phyloP scores from a whole-genome alignment of 2,329 filamentous ascomycete species.

The Eurotiales sp. region DNA sequence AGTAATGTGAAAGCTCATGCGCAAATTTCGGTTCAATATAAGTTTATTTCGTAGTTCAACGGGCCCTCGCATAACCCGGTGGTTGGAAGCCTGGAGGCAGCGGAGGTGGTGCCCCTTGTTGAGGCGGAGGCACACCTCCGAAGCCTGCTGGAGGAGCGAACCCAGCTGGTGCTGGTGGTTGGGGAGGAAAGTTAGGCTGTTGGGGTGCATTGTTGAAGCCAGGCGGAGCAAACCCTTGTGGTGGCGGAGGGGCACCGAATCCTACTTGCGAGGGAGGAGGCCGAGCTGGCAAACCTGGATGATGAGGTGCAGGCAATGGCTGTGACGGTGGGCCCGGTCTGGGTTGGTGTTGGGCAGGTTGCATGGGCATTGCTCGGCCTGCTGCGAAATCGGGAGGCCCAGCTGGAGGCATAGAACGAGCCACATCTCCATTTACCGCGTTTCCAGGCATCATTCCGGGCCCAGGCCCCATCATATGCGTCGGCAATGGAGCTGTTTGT shows the following conservation, averaged over 20 bases:
- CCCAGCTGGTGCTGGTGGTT: constrained; percentile 47
- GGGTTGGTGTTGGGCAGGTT: constrained; percentile 43
- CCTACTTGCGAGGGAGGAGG: constrained; percentile 67
- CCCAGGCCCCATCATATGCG: constrained; percentile 59
- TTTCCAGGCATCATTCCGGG: constrained; percentile 41
- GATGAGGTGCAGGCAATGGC: constrained; percentile 44
- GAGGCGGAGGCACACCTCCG: constrained; percentile 28
- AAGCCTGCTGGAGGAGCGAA: constrained; percentile 51
- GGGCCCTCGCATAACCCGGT: constrained; percentile 34
- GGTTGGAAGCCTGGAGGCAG: constrained; percentile 43
- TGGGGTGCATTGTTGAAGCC: constrained; percentile 34
- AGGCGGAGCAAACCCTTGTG: constrained; percentile 36
- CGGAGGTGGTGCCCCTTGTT: constrained; percentile 29
- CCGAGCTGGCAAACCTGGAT: constrained; percentile 59
- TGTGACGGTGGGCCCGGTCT: constrained; percentile 52
- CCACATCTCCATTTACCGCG: constrained; percentile 41
- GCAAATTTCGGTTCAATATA: neutral
- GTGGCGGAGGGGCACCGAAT: constrained; percentile 56
- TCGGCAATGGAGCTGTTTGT: constrained; percentile 70
- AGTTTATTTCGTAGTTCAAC: constrained; percentile 24
- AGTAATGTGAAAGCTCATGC: neutral
- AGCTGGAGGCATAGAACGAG: constrained; percentile 30
- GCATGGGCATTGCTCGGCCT: constrained; percentile 41
- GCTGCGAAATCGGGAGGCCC: constrained; percentile 31
- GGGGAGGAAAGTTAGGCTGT: constrained; percentile 26